Conservation (phyloP, 768 basidiomycete species). For the Termitomyces sp. region DNA sequence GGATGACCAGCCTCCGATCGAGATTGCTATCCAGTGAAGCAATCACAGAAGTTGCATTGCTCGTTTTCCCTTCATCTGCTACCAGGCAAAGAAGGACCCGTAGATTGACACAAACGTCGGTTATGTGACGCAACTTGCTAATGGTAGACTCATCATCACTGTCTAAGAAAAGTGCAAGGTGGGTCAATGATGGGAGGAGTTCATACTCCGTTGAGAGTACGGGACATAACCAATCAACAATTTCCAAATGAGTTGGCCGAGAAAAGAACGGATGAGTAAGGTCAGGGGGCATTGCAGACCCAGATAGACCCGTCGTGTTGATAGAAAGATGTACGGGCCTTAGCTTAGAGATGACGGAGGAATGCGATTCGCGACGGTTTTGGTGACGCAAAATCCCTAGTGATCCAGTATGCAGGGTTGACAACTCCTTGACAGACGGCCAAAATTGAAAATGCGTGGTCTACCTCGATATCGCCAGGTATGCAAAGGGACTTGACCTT, state of each 20-base stretch:
- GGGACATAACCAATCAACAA: constrained; percentile 19
- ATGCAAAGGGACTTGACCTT: constrained; percentile 22
- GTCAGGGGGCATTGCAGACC: constrained; percentile 7
- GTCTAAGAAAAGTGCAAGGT: constrained; percentile 19
- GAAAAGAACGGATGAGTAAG: constrained; percentile 20
- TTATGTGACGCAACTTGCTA: constrained; percentile 12
- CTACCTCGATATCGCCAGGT: constrained; percentile 15
- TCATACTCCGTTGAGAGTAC: constrained; percentile 4
- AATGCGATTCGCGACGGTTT: not conserved
- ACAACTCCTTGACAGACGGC: constrained; percentile 19
- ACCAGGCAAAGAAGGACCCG: constrained; percentile 19
- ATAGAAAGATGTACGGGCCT: constrained; percentile 19
- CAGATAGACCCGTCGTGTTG: constrained; percentile 17
- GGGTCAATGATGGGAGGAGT: constrained; percentile 17
- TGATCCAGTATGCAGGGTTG: constrained; percentile 20
- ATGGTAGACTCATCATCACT: constrained; percentile 8
- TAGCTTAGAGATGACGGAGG: constrained; percentile 14
- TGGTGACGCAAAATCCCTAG: not conserved
- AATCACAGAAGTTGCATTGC: constrained; percentile 13
- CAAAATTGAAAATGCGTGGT: constrained; percentile 14
- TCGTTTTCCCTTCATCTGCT: constrained; percentile 13
- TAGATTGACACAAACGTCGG: constrained; percentile 14
- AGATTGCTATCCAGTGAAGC: constrained; percentile 8
- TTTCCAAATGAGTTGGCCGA: constrained; percentile 17
- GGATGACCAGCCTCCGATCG: constrained; percentile 15